A percentile compares a stretch with the other conserved stretches of the same genome.
phyloP scores from a whole-genome alignment of 176 grass and related monocot genomes.

The Musa itinerans region DNA sequence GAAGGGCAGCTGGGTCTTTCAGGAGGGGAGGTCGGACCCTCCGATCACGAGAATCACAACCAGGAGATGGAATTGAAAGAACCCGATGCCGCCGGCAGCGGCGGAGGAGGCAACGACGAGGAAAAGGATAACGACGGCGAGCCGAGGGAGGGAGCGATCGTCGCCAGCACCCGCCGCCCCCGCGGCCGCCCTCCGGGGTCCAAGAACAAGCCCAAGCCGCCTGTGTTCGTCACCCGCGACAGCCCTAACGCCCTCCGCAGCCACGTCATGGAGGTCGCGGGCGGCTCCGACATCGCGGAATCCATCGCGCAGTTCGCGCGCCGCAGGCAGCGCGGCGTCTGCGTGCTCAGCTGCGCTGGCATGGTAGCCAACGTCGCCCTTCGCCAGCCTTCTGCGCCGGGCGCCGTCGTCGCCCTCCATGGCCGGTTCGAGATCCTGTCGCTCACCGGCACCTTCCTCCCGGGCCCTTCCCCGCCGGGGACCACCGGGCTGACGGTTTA shows the following conservation, averaged over 20 bases:
- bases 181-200: constrained; percentile 42
- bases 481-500: constrained; percentile 37
- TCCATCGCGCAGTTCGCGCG: constrained; percentile 42
- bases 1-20: constrained; percentile 1
- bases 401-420: constrained; percentile 27
- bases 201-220: constrained; percentile 61
- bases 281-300: constrained; percentile 40
- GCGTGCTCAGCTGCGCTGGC: constrained; percentile 41
- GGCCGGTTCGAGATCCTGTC: constrained; percentile 56
- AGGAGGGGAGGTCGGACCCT: neutral
- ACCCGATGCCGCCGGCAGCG: neutral
- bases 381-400: constrained; percentile 25
- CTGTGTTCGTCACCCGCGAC: constrained; percentile 46
- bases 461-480: constrained; percentile 32
- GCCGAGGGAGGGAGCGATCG: constrained; percentile 19
- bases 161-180: constrained; percentile 23
- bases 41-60: neutral
- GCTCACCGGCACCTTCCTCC: constrained; percentile 43
- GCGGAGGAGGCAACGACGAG: constrained; percentile 1
- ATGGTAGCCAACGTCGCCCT: constrained; percentile 41
- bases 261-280: constrained; percentile 51
- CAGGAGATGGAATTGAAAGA: neutral
- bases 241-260: constrained; percentile 53
- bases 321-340: constrained; percentile 45
- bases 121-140: neutral